Base-by-base conservation (phyloP, 306 rosid genomes). In the Quercus agrifolia region DNA sequence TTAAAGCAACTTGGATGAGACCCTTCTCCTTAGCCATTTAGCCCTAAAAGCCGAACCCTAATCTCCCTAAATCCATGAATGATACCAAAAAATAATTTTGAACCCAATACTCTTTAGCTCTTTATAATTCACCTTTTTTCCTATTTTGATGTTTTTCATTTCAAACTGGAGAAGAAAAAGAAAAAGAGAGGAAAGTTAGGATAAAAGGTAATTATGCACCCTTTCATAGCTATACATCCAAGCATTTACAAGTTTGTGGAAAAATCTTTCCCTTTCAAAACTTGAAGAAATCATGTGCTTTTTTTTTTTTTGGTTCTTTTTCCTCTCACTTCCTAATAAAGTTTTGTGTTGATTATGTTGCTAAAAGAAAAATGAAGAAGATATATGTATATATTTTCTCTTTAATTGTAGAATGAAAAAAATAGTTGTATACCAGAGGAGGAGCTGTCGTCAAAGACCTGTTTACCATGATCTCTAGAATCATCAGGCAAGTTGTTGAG, bases 401-500 rank as follows among this genome's bases (percentile, higher is more conserved):
- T 30, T 63, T 63, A 2, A 46, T 75, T 66, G 68, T 25, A 44
- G 18, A 31, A 52, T 6, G 6, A 35, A 30, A 51, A 51, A 49
- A 19, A 25, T 19, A 55, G 30, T 69, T 38, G 25, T 71, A 38
- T 38, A 83, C 91, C 89, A 41, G 95, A 77, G 27, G 87, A 85
- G 82, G 71, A 73, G 64, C 61, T 75, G 49, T 86, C 93, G 55
- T 91, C 88, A 56, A 83, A 67, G 74, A 77, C 67, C 69, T 90
- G 98, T 83, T 92, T 89, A 56, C 92, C 91, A 76, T 86, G 88
- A 67, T 82, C 86, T 78, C 88, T 78, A 52, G 70, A 82, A 25
- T 94, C 98, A 75, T 90, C 97, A 5, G 98, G 98, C 77, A 94
- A 89, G 82, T 90, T 94, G 88, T 92, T 94, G 85, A 94, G 98